Evolutionary conservation across 2,329 filamentous ascomycete genomes (phyloP), one percentile per base, ranked within the genome.

Genomic region (Neopestalotiopsis sp.): DNA sequence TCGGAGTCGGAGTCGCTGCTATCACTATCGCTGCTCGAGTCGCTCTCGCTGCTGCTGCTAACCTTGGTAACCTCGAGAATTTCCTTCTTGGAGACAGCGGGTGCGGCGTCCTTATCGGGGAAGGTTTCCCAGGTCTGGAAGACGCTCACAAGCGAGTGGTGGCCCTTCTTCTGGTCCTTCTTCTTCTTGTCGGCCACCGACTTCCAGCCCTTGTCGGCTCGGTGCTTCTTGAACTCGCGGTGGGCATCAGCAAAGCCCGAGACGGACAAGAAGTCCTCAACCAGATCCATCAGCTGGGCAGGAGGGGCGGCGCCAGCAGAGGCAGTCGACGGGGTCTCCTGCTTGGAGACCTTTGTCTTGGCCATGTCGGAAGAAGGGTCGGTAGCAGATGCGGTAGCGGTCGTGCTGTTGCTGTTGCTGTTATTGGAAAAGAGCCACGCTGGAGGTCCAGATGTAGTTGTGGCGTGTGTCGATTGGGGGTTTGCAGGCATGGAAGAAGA

Each of bases 241-340:
- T 87, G 87, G 61, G 92, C 88, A 69, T 85, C 84, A 62, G 84
- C 79, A 74, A 93, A 92, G n/a, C 89, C 87, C 78, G 92, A 86
- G 61, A 91, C 86, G 57, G 86, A 85, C 64, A 94, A 84, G 79
- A 94, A 94, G 28, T 82, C 80, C 71, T 89, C 89, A 74, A 94
- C 86, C 17, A 93, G 83, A 70, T 90, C 87, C 76, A 94, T 83
- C 45, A 94, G 82, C 78, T 92, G 86, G 34, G 86, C 79, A 4
- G 91, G 86, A 32, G 88, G 85, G 61, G 82, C 78, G 61, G 82
- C 78, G 34, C 79, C 69, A 66, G 67, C 61, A 59, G 70, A 56
- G 13, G 73, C 71, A 12, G 73, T 67, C 10, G 77, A 68, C 12
- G 71, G 61, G 20, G 69, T 59, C 40, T 69, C 65, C n/a, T 70